Base-by-base conservation (phyloP, 2,329 filamentous ascomycete species). In the Coniochaeta ligniaria region DNA sequence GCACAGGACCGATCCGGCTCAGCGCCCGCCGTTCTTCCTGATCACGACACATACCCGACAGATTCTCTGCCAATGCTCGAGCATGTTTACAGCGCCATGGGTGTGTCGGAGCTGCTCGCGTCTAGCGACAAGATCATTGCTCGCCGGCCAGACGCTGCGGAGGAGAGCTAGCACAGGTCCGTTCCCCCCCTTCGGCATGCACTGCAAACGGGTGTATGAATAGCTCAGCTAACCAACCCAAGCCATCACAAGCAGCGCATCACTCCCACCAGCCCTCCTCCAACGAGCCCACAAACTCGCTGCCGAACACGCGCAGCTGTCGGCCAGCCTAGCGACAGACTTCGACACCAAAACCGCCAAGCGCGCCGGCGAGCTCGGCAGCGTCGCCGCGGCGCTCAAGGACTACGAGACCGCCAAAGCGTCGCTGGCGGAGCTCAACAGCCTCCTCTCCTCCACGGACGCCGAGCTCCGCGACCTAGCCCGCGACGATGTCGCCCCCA, bases 381-480 rank as follows among this genome's bases (percentile, higher is more conserved):
- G 78, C 20, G 82, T 89, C 9, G 80, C 82, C 4, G 66, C 73
- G 12, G 86, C 86, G 16, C 74, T 90, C 62, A 78, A 76, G 60
- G 80, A 83, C 64, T 88, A 83, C 78, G 81, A 89, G 47, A 71
- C 74, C 16, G 80, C 83, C 0, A 78, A 80, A 41, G 74, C 77
- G 1, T 80, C 83, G 24, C 75, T 85, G 60, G 67, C 69, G 2
- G 85, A 88, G 73, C 80, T 88, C 16, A 72, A 73, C 6, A 69
- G 71, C 33, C 77, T 88, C 65, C 71, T 83, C 14, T 67, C 75
- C 11, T 79, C 79, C 50, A 78, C 78, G 28, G 84, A 89, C 64
- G 73, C 75, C 57, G 95, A 98, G 74, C 83, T 99, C 59, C 85
- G 87, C 12, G 80, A 87, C 9, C 81, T 99, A 59, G 87, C 96